Evolutionary conservation across 148 eudicot species (phyloP), one percentile per base, ranked within the genome.

Genomic region (Simmondsia chinensis): DNA sequence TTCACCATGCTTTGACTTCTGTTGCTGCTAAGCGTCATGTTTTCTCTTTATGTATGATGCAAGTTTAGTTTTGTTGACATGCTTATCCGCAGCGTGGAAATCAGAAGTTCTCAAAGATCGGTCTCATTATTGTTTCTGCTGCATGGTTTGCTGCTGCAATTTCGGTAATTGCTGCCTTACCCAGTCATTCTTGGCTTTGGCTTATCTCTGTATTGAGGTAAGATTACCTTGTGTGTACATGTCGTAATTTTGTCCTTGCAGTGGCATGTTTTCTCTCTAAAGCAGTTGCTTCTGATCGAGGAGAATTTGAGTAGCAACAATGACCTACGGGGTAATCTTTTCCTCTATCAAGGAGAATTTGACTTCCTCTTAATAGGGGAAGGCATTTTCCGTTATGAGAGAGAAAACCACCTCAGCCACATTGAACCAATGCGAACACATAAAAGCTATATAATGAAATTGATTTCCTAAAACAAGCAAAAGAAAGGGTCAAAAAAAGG

Each of bases 141-240:
- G 80, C 59, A n/a, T 82, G 79, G 94, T 46, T 67, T 39, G 40
- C 71, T 61, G 77, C 61, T 29, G 79, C 67, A 14, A 30, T 72
- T 70, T 82, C 83, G 39, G 65, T 82, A 5, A 50, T 75, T 29
- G 10, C 75, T 33, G 82, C 82, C 25, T 20, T 70, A 33, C 94
- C 76, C 17, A 55, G 28, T 4, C 86, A 75, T 61, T 60, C 80
- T 24, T 82, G 87, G 87, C 71, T 78, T 38, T 82, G 80, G 86
- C 67, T 82, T 39, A 45, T 73, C 38, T 60, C 82, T 40, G 59
- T 71, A 29, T 78, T 82, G 62, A 82, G 71, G 94, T 82, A 70
- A 68, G 73, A 57, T 27, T 22, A 8, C 19, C 30, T 43, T 15
- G 6, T 43, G 11, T 22, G 18, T 7, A 8, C 3, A 6, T 5